phyloP scores from a whole-genome alignment of 768 basidiomycete genomes.

The Dioszegia hungarica region DNA sequence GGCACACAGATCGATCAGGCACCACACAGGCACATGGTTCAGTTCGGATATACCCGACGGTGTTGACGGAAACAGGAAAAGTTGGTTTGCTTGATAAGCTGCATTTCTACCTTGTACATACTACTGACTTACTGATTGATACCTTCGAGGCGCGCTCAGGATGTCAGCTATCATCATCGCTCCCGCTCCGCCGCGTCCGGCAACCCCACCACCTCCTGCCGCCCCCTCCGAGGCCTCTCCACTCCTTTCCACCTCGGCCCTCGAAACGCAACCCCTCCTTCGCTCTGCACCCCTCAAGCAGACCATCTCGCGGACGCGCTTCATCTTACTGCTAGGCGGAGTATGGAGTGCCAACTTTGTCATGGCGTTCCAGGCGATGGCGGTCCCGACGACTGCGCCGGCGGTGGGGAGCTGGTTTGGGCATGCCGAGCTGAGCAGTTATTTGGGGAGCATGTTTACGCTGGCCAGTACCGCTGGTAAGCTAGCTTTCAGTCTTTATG shows the following conservation, averaged over 20 bases:
- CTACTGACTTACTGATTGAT: no score
- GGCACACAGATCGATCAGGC: no score
- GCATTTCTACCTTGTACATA: no score
- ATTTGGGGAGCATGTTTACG: slow-evolving; percentile 42
- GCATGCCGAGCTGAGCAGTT: slow-evolving; percentile 44
- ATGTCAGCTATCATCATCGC: slow-evolving; percentile 40
- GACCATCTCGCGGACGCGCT: slow-evolving; percentile 20
- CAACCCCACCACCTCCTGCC: neutral
- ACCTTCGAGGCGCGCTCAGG: no score
- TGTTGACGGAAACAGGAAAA: slow-evolving; percentile 1
- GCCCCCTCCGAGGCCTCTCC: slow-evolving; percentile 1
- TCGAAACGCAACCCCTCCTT: neutral
- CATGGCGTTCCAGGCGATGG: slow-evolving; percentile 45
- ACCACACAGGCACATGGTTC: neutral
- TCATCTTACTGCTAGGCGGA: slow-evolving; percentile 24
- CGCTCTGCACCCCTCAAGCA: slow-evolving; percentile 29
- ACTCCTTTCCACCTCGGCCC: neutral
- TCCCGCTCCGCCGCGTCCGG: slow-evolving; percentile 13
- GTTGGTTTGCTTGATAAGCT: no score
- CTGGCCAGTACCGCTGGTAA: slow-evolving; percentile 41
- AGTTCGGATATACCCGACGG: neutral
- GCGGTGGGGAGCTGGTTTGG: slow-evolving; percentile 32
- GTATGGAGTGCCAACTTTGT: slow-evolving; percentile 44
- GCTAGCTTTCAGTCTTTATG: neutral
- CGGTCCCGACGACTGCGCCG: slow-evolving; percentile 45